phyloP scores from a whole-genome alignment of 306 rosid genomes.

The Ormosia semicastrata region DNA sequence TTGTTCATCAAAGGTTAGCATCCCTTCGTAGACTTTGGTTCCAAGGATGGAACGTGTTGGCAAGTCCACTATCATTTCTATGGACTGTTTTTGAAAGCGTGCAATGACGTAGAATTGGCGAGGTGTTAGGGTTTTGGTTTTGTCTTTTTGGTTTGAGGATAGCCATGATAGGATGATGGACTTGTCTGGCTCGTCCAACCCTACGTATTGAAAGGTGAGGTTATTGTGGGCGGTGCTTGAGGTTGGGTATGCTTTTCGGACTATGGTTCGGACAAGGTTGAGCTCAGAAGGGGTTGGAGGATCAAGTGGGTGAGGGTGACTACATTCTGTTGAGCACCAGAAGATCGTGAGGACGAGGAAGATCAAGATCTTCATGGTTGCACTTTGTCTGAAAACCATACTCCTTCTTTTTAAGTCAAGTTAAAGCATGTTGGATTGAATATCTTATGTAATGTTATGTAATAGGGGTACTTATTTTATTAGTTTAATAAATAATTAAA shows the following conservation, averaged over 20 bases:
- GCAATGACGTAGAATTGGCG: slow-evolving; percentile 44
- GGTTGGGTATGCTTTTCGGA: slow-evolving; percentile 3
- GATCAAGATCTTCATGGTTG: neutral
- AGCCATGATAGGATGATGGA: slow-evolving; percentile 36
- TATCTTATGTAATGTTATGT: no score
- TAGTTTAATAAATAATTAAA: no score
- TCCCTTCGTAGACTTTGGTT: slow-evolving; percentile 17
- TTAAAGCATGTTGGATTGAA: no score
- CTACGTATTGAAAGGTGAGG: slow-evolving; percentile 50
- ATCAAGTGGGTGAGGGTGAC: slow-evolving; percentile 46
- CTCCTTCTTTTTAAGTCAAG: no score
- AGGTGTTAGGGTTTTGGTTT: neutral
- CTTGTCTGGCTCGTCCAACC: slow-evolving; percentile 58
- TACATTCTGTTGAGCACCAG: neutral
- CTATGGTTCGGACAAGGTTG: slow-evolving; percentile 24
- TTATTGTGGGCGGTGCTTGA: neutral
- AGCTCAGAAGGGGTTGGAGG: slow-evolving; percentile 45
- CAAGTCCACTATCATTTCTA: slow-evolving; percentile 40
- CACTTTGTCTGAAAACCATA: neutral
- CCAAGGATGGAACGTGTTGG: slow-evolving; percentile 4
- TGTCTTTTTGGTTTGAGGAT: slow-evolving; percentile 18
- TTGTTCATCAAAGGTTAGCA: slow-evolving; percentile 25
- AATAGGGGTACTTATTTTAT: no score
- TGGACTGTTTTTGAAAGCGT: slow-evolving; percentile 31
- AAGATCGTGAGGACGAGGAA: neutral